These are phyloP conservation scores for Colletotrichum cuscutae DNA, from an alignment of 2,329 filamentous ascomycete genomes.

Conservation along the genomic window DNA sequence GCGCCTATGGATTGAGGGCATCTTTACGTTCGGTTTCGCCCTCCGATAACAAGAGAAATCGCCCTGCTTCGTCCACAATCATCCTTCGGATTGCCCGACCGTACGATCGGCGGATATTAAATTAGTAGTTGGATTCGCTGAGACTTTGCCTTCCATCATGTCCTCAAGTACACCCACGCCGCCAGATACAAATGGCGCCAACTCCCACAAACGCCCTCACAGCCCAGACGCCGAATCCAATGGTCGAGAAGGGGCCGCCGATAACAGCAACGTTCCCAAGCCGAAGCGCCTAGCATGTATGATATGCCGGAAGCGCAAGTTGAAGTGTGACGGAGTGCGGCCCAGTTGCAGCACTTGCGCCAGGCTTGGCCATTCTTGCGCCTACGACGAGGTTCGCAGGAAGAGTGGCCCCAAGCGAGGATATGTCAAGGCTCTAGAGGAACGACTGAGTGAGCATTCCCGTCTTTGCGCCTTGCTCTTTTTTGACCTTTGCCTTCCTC, in stretches of 20 bases:
- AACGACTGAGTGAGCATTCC: conserved; percentile 79
- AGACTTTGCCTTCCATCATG: conserved; percentile 11
- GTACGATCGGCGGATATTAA: neutral
- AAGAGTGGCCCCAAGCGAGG: conserved; percentile 96
- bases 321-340: conserved; percentile 86
- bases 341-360: conserved; percentile 91
- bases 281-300: conserved; percentile 96
- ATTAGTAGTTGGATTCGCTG: neutral
- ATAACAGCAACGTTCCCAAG: conserved; percentile 73
- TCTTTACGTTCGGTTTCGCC: neutral
- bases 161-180: conserved; percentile 36
- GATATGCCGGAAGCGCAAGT: conserved; percentile 90
- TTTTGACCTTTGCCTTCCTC: neutral
- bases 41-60: neutral
- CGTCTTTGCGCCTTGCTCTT: conserved; percentile 1
- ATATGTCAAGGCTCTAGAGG: conserved; percentile 94
- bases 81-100: neutral
- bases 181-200: conserved; percentile 34
- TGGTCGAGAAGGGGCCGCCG: conserved; percentile 54
- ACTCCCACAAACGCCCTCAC: conserved; percentile 31
- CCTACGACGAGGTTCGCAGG: conserved; percentile 91
- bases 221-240: conserved; percentile 46
- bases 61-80: neutral
- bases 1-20: neutral
- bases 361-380: conserved; percentile 85